phyloP scores from a whole-genome alignment of 768 basidiomycete species.

The Termitomyces sp. region DNA sequence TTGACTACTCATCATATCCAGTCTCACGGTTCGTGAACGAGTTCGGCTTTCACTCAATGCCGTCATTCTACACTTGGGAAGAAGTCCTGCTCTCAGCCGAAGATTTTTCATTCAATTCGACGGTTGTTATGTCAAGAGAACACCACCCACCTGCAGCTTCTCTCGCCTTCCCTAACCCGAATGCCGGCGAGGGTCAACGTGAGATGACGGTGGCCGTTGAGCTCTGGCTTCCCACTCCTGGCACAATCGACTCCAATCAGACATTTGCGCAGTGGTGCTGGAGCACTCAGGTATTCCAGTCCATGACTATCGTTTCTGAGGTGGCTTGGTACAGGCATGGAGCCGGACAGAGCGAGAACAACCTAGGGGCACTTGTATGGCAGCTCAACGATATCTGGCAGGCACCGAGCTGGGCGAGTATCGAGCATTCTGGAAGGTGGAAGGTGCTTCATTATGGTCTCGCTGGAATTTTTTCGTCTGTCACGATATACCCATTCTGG shows the following conservation, averaged over 20 bases:
- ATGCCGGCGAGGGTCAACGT: slow-evolving; percentile 49
- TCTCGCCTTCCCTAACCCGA: slow-evolving; percentile 55
- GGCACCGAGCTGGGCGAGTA: slow-evolving; percentile 52
- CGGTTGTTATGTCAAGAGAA: slow-evolving; percentile 53
- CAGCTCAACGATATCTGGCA: slow-evolving; percentile 65
- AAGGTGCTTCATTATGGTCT: slow-evolving; percentile 57
- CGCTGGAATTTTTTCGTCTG: slow-evolving; percentile 42
- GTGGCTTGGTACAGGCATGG: slow-evolving; percentile 60
- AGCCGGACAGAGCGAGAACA: slow-evolving; percentile 57
- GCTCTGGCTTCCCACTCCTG: slow-evolving; percentile 54
- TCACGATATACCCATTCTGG: slow-evolving; percentile 58
- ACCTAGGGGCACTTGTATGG: slow-evolving; percentile 59
- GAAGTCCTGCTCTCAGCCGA: slow-evolving; percentile 49
- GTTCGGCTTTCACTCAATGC: slow-evolving; percentile 67
- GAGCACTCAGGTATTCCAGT: slow-evolving; percentile 61
- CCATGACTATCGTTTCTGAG: slow-evolving; percentile 58
- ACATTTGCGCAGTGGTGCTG: slow-evolving; percentile 66
- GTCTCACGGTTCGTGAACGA: slow-evolving; percentile 55
- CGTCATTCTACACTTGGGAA: slow-evolving; percentile 61
- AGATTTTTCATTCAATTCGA: slow-evolving; percentile 59
- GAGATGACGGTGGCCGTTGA: slow-evolving; percentile 53
- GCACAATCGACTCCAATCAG: slow-evolving; percentile 46
- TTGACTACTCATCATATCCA: slow-evolving; percentile 54
- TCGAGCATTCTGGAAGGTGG: slow-evolving; percentile 61
- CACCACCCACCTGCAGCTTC: slow-evolving; percentile 55